These are phyloP conservation scores for Cryptococcus sp. DNA, from an alignment of 1,284 basidiomycete genomes.

Conservation along the genomic window DNA sequence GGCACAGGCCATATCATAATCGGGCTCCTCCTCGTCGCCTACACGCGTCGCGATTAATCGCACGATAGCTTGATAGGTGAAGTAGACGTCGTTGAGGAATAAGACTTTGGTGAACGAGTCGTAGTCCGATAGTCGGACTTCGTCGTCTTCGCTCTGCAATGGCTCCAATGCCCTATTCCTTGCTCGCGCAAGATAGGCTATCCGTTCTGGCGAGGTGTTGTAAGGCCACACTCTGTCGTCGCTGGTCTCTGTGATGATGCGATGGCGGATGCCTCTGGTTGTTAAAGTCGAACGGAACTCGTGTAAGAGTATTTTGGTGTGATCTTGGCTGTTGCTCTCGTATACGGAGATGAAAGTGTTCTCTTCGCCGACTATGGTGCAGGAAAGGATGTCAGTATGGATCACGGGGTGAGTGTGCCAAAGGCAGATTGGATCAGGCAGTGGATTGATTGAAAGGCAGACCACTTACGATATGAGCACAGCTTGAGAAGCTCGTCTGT, in stretches of 20 bases:
- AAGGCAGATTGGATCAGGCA: background rate
- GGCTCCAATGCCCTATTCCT: constrained; percentile 59
- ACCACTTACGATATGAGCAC: constrained; percentile 28
- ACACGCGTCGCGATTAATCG: constrained; percentile 57
- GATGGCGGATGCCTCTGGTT: constrained; percentile 44
- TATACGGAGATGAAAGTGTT: constrained; percentile 63
- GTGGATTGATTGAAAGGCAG: background rate
- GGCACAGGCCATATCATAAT: constrained; percentile 63
- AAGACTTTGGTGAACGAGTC: constrained; percentile 57
- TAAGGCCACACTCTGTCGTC: constrained; percentile 43
- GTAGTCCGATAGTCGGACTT: constrained; percentile 44
- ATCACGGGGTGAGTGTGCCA: no score
- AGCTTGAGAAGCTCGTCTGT: constrained; percentile 24
- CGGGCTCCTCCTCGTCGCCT: constrained; percentile 36
- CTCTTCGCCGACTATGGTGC: constrained; percentile 55
- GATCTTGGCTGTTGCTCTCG: constrained; percentile 60
- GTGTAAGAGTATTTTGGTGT: constrained; percentile 54
- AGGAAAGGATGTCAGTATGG: no score
- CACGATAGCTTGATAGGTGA: constrained; percentile 57
- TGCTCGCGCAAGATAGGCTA: constrained; percentile 56
- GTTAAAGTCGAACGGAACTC: constrained; percentile 51
- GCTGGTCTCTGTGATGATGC: constrained; percentile 50
- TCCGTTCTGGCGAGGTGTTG: constrained; percentile 54
- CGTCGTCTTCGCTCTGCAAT: constrained; percentile 23
- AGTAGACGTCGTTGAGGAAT: constrained; percentile 61